phyloP scores from a whole-genome alignment of 2,329 filamentous ascomycete species.

The Fusarium sp. region DNA sequence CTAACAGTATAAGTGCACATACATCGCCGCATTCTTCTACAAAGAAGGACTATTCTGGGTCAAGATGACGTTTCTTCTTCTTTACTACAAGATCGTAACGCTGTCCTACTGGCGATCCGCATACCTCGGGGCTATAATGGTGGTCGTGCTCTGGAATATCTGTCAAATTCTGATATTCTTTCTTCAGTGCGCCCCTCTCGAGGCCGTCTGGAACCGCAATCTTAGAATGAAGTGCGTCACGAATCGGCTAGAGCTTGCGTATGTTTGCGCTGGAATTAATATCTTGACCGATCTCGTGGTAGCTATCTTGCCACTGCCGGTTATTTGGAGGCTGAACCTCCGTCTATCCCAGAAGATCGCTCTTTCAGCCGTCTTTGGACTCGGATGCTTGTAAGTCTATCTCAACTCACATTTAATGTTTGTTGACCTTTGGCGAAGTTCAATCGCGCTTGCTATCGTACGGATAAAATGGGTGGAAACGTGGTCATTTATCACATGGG shows the following conservation, averaged over 20 bases:
- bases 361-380: constrained; percentile 11
- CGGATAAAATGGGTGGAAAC: constrained; percentile 20
- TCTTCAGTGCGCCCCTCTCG: constrained; percentile 13
- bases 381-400: constrained; percentile 27
- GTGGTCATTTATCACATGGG: constrained; percentile 4
- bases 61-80: constrained; percentile 32
- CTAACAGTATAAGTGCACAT: constrained; percentile 22
- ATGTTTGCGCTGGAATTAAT: constrained; percentile 2
- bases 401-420: rapidly evolving
- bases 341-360: constrained; percentile 20
- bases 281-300: constrained; percentile 30
- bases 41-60: not conserved
- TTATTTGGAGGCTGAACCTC: constrained; percentile 26
- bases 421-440: not conserved
- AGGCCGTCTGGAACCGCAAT: constrained; percentile 9
- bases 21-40: constrained; percentile 18
- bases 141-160: constrained; percentile 12
- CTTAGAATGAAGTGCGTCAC: constrained; percentile 6
- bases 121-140: not conserved
- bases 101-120: constrained; percentile 14
- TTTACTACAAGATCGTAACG: constrained; percentile 27
- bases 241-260: not conserved
- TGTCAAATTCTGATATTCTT: constrained; percentile 4
- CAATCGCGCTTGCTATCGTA: constrained; percentile 17
- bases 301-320: constrained; percentile 15